Percentiles rank a stretch among this genome's conserved stretches.
Evolutionary conservation across 306 rosid species (phyloP).

Genomic region (Carpinus viminea): DNA sequence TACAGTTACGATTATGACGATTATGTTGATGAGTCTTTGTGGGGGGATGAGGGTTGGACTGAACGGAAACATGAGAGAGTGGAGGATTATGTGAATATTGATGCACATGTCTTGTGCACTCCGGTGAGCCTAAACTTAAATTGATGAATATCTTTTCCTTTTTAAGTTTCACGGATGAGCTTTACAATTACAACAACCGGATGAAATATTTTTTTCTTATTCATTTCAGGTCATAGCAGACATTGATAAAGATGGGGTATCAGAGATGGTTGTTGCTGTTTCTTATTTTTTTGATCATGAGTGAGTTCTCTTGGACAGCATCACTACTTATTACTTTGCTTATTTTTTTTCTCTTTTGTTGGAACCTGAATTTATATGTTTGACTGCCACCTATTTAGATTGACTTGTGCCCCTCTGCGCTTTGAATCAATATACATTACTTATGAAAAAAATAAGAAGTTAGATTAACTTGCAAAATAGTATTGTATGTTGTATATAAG

Average conservation of each 20-base stretch:
- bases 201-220: slow-evolving; percentile 18
- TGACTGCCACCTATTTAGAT: not conserved
- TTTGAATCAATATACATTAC: too few species aligned
- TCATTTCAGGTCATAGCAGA: slow-evolving; percentile 87
- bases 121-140: slow-evolving; percentile 66
- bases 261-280: slow-evolving; percentile 92
- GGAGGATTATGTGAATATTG: slow-evolving; percentile 85
- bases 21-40: slow-evolving; percentile 81
- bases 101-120: slow-evolving; percentile 85
- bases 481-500: not conserved
- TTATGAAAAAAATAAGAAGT: too few species aligned
- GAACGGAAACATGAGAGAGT: slow-evolving; percentile 68
- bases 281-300: slow-evolving; percentile 93
- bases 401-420: too few species aligned
- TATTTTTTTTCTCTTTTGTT: not conserved
- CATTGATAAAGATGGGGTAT: slow-evolving; percentile 92
- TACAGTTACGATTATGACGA: slow-evolving; percentile 90
- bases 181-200: not conserved
- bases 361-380: not conserved
- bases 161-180: not conserved
- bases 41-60: slow-evolving; percentile 97
- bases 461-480: not conserved
- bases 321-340: not conserved
- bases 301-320: slow-evolving; percentile 54
- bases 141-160: not conserved